Conservation (phyloP, 2,329 filamentous ascomycete genomes). For the Aspergillus flavus region DNA sequence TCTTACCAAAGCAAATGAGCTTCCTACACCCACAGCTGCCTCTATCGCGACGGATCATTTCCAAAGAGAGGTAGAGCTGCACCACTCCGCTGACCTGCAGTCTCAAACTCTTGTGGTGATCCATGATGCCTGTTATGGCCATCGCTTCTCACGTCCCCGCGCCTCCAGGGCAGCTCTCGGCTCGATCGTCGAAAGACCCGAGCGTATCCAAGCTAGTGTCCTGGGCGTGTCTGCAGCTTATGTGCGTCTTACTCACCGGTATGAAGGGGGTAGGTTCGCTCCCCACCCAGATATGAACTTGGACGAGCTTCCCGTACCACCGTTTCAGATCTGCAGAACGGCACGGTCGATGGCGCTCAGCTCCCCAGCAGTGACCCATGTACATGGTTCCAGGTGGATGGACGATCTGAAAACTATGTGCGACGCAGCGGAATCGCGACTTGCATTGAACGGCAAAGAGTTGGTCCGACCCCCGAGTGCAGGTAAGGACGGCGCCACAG, state of each 20-base stretch:
- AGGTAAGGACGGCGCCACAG: slow-evolving; percentile 45
- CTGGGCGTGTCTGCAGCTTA: slow-evolving; percentile 85
- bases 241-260: slow-evolving; percentile 80
- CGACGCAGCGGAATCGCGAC: slow-evolving; percentile 72
- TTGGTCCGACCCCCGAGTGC: slow-evolving; percentile 62
- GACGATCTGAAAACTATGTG: slow-evolving; percentile 86
- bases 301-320: slow-evolving; percentile 60
- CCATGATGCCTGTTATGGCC: slow-evolving; percentile 93
- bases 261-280: slow-evolving; percentile 70
- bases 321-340: slow-evolving; percentile 85
- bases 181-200: slow-evolving; percentile 90
- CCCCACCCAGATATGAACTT: slow-evolving; percentile 65
- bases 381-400: slow-evolving; percentile 94
- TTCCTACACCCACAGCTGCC: slow-evolving; percentile 48
- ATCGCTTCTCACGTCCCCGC: slow-evolving; percentile 83
- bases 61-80: slow-evolving; percentile 66
- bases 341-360: slow-evolving; percentile 69
- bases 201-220: slow-evolving; percentile 81
- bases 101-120: slow-evolving; percentile 77
- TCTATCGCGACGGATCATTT: slow-evolving; percentile 70
- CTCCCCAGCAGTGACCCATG: slow-evolving; percentile 79
- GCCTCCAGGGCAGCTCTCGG: slow-evolving; percentile 70
- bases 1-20: slow-evolving; percentile 25
- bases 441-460: slow-evolving; percentile 78
- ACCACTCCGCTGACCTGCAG: slow-evolving; percentile 51